These are phyloP conservation scores for Annulohypoxylon stygium DNA, from an alignment of 495 filamentous ascomycete genomes.

Conservation along the genomic window DNA sequence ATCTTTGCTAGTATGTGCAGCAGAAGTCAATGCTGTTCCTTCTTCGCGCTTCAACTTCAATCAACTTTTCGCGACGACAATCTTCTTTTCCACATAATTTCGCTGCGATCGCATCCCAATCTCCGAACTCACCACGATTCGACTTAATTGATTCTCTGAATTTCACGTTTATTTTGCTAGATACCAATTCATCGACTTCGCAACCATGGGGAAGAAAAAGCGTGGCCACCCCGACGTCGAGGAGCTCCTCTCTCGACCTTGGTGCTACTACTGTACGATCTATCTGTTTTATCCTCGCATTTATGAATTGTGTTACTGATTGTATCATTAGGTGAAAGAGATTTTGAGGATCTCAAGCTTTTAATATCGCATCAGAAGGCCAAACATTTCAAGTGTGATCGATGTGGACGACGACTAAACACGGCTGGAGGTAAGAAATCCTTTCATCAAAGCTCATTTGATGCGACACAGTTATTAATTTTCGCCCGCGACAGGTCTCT, in stretches of 20 bases:
- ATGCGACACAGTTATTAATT: slow-evolving; percentile 39
- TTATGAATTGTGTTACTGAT: slow-evolving; percentile 44
- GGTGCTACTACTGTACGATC: slow-evolving; percentile 93
- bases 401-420: slow-evolving; percentile 87
- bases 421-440: slow-evolving; percentile 86
- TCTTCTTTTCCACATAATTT: not conserved
- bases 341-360: slow-evolving; percentile 97
- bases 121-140: not conserved
- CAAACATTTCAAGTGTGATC: slow-evolving; percentile 97
- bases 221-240: slow-evolving; percentile 85
- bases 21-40: not conserved
- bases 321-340: slow-evolving; percentile 74
- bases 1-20: not conserved
- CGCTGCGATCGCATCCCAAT: not conserved
- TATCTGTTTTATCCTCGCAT: not conserved
- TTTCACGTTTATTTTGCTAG: not conserved
- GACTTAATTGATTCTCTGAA: not conserved
- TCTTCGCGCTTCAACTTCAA: slow-evolving; percentile 22
- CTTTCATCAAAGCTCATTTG: slow-evolving; percentile 5
- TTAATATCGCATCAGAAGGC: slow-evolving; percentile 97
- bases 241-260: slow-evolving; percentile 86
- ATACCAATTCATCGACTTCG: slow-evolving; percentile 2
- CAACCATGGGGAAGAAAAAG: slow-evolving; percentile 86
- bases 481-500: slow-evolving; percentile 73
- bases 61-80: slow-evolving; percentile 27